Percentiles rank a stretch among this genome's conserved stretches.
Conservation (phyloP, 768 basidiomycete genomes). For the Russula brevipes region DNA sequence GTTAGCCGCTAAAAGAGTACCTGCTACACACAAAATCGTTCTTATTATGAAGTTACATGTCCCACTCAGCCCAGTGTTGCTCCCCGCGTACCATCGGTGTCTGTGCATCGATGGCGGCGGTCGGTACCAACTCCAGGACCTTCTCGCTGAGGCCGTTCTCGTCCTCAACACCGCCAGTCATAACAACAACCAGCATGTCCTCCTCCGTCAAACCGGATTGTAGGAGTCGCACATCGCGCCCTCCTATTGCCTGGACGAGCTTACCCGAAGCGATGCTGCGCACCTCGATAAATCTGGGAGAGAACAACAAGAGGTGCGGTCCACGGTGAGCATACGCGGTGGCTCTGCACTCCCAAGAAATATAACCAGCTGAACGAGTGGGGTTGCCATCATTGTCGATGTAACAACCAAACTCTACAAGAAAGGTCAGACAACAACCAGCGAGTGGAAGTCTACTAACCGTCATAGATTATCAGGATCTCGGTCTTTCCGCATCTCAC, state of each 20-base stretch:
- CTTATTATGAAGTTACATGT: conserved; percentile 5
- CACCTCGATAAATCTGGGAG: conserved; percentile 69
- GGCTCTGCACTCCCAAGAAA: conserved; percentile 76
- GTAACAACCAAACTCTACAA: conserved; percentile 67
- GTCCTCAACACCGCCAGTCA: conserved; percentile 57
- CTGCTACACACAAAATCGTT: neutral
- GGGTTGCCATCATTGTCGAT: conserved; percentile 67
- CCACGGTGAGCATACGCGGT: conserved; percentile 56
- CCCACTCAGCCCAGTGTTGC: conserved; percentile 26
- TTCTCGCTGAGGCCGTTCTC: conserved; percentile 53
- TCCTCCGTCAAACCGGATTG: conserved; percentile 42
- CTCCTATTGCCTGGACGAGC: conserved; percentile 82
- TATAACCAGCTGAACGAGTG: conserved; percentile 52
- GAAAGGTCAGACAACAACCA: neutral
- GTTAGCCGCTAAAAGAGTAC: neutral
- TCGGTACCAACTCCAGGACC: conserved; percentile 65
- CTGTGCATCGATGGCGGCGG: conserved; percentile 45
- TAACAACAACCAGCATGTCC: conserved; percentile 55
- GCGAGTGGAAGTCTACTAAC: conserved; percentile 37
- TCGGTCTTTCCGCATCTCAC: conserved; percentile 51
- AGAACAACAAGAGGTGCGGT: conserved; percentile 66
- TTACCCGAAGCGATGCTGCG: conserved; percentile 57
- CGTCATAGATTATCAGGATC: conserved; percentile 68
- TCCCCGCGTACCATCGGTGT: conserved; percentile 13
- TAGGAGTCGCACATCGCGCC: conserved; percentile 59